These are phyloP conservation scores for Diplotaxis tenuifolia DNA, from an alignment of 345 rosid genomes.

Conservation along the genomic window DNA sequence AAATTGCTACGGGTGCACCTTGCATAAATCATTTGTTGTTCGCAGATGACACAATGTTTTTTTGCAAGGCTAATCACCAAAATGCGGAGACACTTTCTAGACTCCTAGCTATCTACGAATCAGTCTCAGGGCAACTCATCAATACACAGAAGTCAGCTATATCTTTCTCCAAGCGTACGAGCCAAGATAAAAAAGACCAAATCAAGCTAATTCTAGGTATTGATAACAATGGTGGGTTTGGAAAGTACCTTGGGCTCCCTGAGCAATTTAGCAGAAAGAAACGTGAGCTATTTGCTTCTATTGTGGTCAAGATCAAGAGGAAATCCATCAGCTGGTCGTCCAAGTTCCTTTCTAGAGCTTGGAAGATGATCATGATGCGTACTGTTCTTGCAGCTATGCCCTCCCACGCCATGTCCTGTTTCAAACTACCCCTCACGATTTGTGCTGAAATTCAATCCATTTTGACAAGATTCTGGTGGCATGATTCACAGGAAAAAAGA, in stretches of 20 bases:
- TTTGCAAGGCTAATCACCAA: not conserved
- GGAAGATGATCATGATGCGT: not conserved
- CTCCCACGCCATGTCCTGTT: not conserved
- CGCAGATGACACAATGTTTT: not conserved
- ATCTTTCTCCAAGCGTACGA: not conserved
- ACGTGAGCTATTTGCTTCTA: not conserved
- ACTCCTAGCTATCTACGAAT: not conserved
- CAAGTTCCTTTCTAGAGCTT: not conserved
- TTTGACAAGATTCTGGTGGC: not conserved
- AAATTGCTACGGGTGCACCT: not conserved
- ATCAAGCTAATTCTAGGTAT: too few species aligned
- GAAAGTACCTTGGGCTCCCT: not conserved
- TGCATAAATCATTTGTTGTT: not conserved
- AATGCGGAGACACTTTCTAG: not conserved
- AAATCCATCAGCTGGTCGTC: not conserved
- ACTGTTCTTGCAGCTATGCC: not conserved
- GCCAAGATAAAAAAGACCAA: not conserved
- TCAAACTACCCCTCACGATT: not conserved
- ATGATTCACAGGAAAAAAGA: not conserved
- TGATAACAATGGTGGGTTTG: not conserved
- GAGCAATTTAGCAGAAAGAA: not conserved
- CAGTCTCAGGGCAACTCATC: not conserved
- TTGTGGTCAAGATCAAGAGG: not conserved
- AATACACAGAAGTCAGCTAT: not conserved
- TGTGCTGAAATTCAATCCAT: not conserved